Conservation (phyloP, 257 asterid species). For the Vinca minor region DNA sequence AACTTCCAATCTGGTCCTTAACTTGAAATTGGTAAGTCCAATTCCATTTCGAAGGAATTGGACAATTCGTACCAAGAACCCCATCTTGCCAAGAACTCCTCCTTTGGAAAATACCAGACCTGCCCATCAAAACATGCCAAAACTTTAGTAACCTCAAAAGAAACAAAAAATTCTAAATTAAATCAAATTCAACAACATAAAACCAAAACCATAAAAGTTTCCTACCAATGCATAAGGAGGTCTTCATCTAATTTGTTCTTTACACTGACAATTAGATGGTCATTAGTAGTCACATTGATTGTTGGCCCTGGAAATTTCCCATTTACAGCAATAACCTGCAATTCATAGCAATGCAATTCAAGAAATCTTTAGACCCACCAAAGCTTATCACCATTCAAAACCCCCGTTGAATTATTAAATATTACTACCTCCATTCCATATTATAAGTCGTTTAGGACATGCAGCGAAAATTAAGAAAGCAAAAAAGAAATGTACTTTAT, state of each 20-base stretch:
- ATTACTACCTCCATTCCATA: too few relatives aligned
- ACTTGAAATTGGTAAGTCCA: constrained; percentile 95
- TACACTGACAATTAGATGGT: constrained; percentile 77
- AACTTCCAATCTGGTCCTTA: constrained; percentile 93
- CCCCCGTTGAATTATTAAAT: constrained; percentile 2
- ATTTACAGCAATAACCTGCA: constrained; percentile 95
- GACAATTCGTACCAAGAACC: constrained; percentile 83
- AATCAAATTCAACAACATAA: background rate
- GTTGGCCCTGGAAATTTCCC: constrained; percentile 84
- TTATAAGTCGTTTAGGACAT: too few relatives aligned
- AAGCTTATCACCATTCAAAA: background rate
- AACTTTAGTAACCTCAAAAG: constrained; percentile 13
- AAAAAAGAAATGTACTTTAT: too few relatives aligned
- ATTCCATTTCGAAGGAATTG: constrained; percentile 92
- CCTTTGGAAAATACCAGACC: constrained; percentile 93
- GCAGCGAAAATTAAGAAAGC: too few relatives aligned
- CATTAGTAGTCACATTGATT: constrained; percentile 73
- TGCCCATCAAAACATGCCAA: constrained; percentile 18
- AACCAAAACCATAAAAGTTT: background rate
- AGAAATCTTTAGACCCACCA: constrained; percentile 13
- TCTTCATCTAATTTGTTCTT: constrained; percentile 75
- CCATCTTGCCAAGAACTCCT: constrained; percentile 94
- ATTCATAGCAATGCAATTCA: constrained; percentile 19
- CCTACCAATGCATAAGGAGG: constrained; percentile 73
- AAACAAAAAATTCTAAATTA: constrained; percentile 3